Evolutionary conservation across 805 yeast genomes (phyloP).

Genomic region (Spathaspora gorwiae): DNA sequence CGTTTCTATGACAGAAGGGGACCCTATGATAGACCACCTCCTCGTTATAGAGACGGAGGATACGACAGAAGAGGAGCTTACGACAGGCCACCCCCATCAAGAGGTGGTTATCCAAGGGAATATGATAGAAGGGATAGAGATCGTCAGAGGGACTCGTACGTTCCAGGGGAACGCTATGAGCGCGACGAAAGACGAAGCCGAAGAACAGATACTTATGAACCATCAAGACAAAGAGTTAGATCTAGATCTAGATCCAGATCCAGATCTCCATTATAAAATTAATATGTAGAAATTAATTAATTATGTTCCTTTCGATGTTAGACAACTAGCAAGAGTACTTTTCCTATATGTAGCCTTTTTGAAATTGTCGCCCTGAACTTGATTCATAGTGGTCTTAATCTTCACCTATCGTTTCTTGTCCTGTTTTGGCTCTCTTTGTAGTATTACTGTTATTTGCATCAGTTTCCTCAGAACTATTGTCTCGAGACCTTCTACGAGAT

Average conservation of each 20-base stretch:
- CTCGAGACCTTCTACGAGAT: too few species aligned
- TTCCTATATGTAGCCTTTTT: too few species aligned
- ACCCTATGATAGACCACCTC: background rate
- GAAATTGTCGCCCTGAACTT: too few species aligned
- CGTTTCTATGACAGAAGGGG: background rate
- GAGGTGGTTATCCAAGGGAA: conserved; percentile 1
- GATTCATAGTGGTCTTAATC: too few species aligned
- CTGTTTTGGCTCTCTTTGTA: too few species aligned
- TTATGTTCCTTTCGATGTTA: too few species aligned
- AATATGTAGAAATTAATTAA: background rate
- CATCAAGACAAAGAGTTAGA: conserved; percentile 7
- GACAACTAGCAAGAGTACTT: too few species aligned
- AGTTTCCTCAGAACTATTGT: too few species aligned
- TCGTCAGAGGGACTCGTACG: conserved; percentile 8
- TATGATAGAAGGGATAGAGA: background rate
- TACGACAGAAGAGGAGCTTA: conserved; percentile 7
- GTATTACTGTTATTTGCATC: too few species aligned
- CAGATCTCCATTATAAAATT: conserved; percentile 5
- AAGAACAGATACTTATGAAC: conserved; percentile 10
- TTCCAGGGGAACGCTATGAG: conserved; percentile 6
- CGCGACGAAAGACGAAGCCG: conserved; percentile 3
- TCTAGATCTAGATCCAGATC: conserved; percentile 8
- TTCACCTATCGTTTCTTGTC: too few species aligned
- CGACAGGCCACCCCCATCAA: conserved; percentile 5
- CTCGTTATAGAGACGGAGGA: conserved; percentile 5